Evolutionary conservation across 306 rosid species (phyloP), one percentile per base, ranked within the genome.

Genomic region (Trifolium dubium): DNA sequence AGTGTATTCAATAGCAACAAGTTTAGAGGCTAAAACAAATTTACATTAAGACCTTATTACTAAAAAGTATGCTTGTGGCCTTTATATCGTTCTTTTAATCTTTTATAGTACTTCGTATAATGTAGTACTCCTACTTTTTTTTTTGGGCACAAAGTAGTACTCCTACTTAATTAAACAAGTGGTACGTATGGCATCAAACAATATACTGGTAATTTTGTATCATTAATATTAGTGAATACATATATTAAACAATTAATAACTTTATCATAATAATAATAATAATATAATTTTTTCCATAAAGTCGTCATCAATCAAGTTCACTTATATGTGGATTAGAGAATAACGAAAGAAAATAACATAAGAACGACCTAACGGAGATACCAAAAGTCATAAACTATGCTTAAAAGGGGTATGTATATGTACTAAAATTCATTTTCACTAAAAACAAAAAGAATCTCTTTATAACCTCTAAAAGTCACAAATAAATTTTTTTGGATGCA

Each of bases 381-480:
- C 80, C 87, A 80, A 80, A 77, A 84, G 87, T 10, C 80, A 12
- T 40, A 51, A 68, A 50, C 30, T 40, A 46, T n/a, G 58, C 66
- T 37, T 19, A 56, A 58, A 79, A 76, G 39, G 64, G 50, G 13
- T 67, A 23, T 23, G 23, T 23, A 23, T 23, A 56, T 59, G 14
- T 66, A 46, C 28, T n/a, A 32, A 32, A 15, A 5, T 9, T 66
- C 30, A 28, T 59, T 43, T 49, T 61, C 53, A 61, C 64, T 47
- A 63, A 17, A 10, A 28, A 40, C 77, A 74, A 56, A 63, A 74
- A 66, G 12, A 8, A 76, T 54, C 87, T 80, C 84, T 76, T 61
- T 61, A 75, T 73, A 76, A 67, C 82, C 66, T 62, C 80, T 67
- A 80, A 83, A 73, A 67, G 84, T 55, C 82, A 66, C 76, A 3